phyloP scores from a whole-genome alignment of 2,329 filamentous ascomycete species.

The Verticillium albo-atrum region DNA sequence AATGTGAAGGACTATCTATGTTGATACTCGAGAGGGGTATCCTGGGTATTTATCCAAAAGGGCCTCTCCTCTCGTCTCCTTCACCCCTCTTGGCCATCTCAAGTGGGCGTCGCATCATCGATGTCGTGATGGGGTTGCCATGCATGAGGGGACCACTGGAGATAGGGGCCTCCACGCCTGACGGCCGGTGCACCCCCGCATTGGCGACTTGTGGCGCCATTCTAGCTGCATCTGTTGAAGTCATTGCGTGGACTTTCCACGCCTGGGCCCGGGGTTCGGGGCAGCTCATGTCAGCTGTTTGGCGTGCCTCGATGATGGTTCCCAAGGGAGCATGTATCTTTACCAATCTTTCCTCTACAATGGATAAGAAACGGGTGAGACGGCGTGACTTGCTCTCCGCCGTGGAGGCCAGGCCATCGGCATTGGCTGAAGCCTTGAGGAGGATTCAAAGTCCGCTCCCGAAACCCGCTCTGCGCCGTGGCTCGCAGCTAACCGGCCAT shows the following conservation, averaged over 20 bases:
- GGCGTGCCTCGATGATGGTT: neutral
- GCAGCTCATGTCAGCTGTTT: neutral
- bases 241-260: neutral
- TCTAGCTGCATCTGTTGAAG: neutral
- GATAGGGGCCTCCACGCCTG: neutral
- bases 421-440: neutral
- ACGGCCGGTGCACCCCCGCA: neutral
- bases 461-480: too few species aligned
- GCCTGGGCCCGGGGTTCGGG: neutral
- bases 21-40: neutral
- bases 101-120: slow-evolving; percentile 1
- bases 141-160: neutral
- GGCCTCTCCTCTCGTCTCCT: neutral
- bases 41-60: neutral
- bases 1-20: neutral
- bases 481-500: too few species aligned
- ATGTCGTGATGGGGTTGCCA: slow-evolving; percentile 1
- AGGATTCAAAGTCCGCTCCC: neutral
- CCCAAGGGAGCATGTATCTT: neutral
- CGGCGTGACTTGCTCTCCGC: neutral
- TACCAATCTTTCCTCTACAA: neutral
- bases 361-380: neutral
- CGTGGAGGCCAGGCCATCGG: neutral
- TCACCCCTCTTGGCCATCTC: neutral
- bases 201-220: neutral